Conservation (phyloP, 225 moss, liverwort and hornwort species). For the Sphagnum tenellum region DNA sequence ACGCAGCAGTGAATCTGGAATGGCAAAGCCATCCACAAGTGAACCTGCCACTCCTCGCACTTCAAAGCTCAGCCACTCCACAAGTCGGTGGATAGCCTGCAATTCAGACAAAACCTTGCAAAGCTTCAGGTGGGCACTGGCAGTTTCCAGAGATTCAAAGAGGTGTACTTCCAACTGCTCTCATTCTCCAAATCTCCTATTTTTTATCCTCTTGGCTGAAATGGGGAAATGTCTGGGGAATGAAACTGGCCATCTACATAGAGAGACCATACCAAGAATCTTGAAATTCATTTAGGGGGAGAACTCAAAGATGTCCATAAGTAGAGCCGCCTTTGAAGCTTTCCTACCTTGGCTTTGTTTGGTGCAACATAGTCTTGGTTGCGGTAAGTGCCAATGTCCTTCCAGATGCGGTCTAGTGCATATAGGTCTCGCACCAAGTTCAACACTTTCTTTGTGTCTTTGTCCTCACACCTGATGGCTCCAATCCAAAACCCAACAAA, state of each 20-base stretch:
- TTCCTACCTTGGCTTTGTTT: slow-evolving; percentile 64
- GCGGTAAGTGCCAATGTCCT: slow-evolving; percentile 79
- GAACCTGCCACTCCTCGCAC: slow-evolving; percentile 52
- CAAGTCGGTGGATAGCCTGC: slow-evolving; percentile 74
- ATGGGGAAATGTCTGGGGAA: too few species aligned
- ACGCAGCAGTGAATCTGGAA: slow-evolving; percentile 59
- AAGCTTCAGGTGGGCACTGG: too few species aligned
- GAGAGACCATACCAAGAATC: neutral
- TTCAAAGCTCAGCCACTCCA: slow-evolving; percentile 63
- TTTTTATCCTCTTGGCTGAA: too few species aligned
- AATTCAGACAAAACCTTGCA: neutral
- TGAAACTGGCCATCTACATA: too few species aligned
- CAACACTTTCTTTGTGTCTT: slow-evolving; percentile 45
- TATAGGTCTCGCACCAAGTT: slow-evolving; percentile 66
- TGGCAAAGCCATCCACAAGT: slow-evolving; percentile 66
- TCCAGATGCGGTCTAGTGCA: slow-evolving; percentile 80
- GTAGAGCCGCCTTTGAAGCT: neutral
- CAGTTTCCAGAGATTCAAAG: too few species aligned
- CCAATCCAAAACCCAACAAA: neutral
- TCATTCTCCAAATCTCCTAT: too few species aligned
- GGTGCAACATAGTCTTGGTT: slow-evolving; percentile 86
- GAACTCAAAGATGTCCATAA: too few species aligned
- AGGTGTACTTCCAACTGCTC: too few species aligned
- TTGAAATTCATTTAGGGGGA: too few species aligned
- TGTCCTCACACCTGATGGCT: slow-evolving; percentile 49